Percentiles rank a stretch among this genome's conserved stretches.
Conservation (phyloP, 805 yeast genomes). For the Danielia oregonensis region DNA sequence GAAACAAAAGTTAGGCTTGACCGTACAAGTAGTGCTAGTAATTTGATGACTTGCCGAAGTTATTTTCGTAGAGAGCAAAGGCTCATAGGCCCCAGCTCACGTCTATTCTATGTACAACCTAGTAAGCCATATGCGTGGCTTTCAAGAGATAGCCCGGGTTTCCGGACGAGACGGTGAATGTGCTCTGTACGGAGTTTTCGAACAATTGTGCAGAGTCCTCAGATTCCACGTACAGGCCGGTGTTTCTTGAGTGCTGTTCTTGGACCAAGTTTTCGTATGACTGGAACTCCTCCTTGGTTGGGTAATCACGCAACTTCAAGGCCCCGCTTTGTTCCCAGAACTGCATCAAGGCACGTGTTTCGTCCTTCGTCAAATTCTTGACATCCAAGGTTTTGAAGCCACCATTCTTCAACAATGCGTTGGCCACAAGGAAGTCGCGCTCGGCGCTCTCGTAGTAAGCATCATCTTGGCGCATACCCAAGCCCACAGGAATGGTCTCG, state of each 20-base stretch:
- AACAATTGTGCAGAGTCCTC: conserved; percentile 24
- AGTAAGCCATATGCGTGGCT: conserved; percentile 23
- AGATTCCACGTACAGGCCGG: conserved; percentile 15
- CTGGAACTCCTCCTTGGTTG: conserved; percentile 21
- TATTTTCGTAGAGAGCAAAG: too few species aligned
- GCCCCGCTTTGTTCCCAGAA: conserved; percentile 32
- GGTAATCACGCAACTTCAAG: conserved; percentile 32
- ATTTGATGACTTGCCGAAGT: too few species aligned
- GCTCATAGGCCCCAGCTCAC: too few species aligned
- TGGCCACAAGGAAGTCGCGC: conserved; percentile 56
- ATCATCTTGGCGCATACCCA: conserved; percentile 49
- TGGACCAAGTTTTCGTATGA: conserved; percentile 8
- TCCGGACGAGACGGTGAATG: conserved; percentile 35
- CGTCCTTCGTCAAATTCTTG: conserved; percentile 26
- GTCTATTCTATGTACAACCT: conserved; percentile 10
- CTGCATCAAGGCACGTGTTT: conserved; percentile 27
- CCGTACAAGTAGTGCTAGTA: too few species aligned
- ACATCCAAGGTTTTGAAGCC: conserved; percentile 28
- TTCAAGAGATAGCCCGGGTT: conserved; percentile 36
- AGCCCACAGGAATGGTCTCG: conserved; percentile 55
- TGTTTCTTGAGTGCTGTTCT: conserved; percentile 12
- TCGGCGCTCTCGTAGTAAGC: conserved; percentile 49
- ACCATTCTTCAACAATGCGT: conserved; percentile 37
- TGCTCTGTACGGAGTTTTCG: conserved; percentile 24
- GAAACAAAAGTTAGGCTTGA: too few species aligned